Evolutionary conservation across 192 early-diverging fungal species (phyloP).

Genomic region (Mortierella antarctica): DNA sequence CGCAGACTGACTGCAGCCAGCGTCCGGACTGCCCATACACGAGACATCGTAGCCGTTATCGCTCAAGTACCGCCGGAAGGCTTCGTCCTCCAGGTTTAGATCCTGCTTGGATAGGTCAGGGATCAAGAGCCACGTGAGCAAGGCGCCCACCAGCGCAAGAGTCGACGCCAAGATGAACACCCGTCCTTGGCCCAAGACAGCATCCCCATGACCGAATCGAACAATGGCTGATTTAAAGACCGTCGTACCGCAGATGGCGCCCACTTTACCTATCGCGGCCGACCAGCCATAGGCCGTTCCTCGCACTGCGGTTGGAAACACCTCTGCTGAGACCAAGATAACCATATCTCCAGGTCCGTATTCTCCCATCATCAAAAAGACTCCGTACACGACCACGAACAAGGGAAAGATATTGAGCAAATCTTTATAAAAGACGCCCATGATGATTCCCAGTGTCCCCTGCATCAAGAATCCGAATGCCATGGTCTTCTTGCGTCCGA

Average conservation of each 20-base stretch:
- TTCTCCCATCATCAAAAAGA: constrained; percentile 59
- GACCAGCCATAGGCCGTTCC: constrained; percentile 59
- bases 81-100: constrained; percentile 54
- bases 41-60: constrained; percentile 60
- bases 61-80: constrained; percentile 54
- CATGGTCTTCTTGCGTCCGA: constrained; percentile 65
- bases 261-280: constrained; percentile 41
- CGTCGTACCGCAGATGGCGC: constrained; percentile 50
- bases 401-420: constrained; percentile 47
- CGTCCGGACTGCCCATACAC: too few relatives aligned
- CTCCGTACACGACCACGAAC: constrained; percentile 63
- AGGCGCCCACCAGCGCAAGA: constrained; percentile 54
- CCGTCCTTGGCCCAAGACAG: constrained; percentile 37
- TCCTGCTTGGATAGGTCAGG: constrained; percentile 56
- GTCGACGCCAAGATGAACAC: constrained; percentile 56
- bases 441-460: constrained; percentile 57
- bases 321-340: constrained; percentile 52
- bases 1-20: too few relatives aligned
- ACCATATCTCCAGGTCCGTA: constrained; percentile 58
- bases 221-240: constrained; percentile 52
- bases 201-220: constrained; percentile 38
- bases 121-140: constrained; percentile 48
- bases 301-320: constrained; percentile 60
- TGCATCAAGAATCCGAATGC: constrained; percentile 57
- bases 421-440: constrained; percentile 54